Percentiles rank a stretch among this genome's conserved stretches.
Conservation (phyloP, 192 early-diverging fungal genomes). For the Rhizophagus sp. region DNA sequence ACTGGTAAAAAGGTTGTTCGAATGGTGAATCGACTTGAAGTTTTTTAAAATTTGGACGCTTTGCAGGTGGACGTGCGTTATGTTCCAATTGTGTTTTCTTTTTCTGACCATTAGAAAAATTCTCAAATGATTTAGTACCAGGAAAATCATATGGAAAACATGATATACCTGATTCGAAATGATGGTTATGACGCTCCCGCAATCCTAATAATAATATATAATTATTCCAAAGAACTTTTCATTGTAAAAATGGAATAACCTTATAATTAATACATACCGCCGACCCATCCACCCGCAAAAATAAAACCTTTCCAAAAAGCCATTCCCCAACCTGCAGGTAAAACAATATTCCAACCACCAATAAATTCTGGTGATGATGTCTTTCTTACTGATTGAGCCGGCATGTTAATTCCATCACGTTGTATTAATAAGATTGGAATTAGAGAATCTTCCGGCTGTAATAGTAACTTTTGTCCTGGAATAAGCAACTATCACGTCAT, state of each 20-base stretch:
- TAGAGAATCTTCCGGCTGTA: conserved; percentile 53
- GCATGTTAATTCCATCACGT: conserved; percentile 51
- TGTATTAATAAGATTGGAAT: conserved; percentile 86
- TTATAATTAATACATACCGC: conserved; percentile 44
- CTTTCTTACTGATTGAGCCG: neutral
- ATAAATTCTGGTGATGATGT: conserved; percentile 48
- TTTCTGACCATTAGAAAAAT: conserved; percentile 45
- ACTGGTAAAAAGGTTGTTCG: conserved; percentile 58
- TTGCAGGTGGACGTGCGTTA: conserved; percentile 71
- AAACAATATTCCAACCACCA: conserved; percentile 80
- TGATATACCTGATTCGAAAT: conserved; percentile 76
- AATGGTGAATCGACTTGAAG: conserved; percentile 71
- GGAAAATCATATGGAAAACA: conserved; percentile 87
- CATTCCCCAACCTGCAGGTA: conserved; percentile 83
- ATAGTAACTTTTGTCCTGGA: conserved; percentile 68
- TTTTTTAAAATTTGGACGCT: conserved; percentile 81
- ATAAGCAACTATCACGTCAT: conserved; percentile 49
- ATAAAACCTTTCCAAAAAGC: conserved; percentile 85
- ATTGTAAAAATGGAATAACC: neutral
- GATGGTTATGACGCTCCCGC: conserved; percentile 66
- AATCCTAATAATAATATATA: conserved; percentile 34
- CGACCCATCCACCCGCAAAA: conserved; percentile 84
- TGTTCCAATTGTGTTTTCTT: conserved; percentile 51
- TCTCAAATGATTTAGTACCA: conserved; percentile 66
- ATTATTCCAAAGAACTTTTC: neutral